Percentiles rank a stretch among this genome's conserved stretches.
phyloP scores from a whole-genome alignment of 805 yeast genomes.

The Pichia gijzeniarum region DNA sequence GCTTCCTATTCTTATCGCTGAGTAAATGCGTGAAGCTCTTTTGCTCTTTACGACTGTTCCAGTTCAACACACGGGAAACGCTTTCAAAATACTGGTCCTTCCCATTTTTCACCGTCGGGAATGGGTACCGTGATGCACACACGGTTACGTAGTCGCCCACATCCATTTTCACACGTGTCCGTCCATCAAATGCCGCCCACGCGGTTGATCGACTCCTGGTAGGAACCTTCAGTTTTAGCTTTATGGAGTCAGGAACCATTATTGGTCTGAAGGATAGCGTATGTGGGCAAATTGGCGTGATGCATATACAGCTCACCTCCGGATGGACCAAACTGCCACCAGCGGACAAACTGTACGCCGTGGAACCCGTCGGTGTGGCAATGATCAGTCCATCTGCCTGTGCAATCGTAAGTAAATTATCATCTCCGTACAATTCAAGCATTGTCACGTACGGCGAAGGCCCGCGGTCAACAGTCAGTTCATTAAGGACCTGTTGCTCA shows the following conservation, averaged over 20 bases:
- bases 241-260: conserved; percentile 88
- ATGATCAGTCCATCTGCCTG: conserved; percentile 92
- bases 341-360: conserved; percentile 91
- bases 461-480: conserved; percentile 86
- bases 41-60: conserved; percentile 90
- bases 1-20: conserved; percentile 47
- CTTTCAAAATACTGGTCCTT: conserved; percentile 76
- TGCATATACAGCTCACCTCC: conserved; percentile 83
- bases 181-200: conserved; percentile 96
- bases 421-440: conserved; percentile 86
- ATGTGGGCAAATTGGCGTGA: conserved; percentile 96
- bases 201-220: conserved; percentile 76
- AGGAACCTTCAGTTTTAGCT: conserved; percentile 76
- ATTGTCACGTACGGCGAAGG: conserved; percentile 89
- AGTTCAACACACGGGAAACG: conserved; percentile 78
- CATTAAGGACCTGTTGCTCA: conserved; percentile 80
- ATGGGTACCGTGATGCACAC: conserved; percentile 83
- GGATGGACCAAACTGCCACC: conserved; percentile 96
- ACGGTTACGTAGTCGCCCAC: conserved; percentile 84
- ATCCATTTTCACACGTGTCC: conserved; percentile 70
- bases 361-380: conserved; percentile 94
- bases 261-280: conserved; percentile 90
- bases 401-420: conserved; percentile 74
- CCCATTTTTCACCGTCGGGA: conserved; percentile 82
- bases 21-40: conserved; percentile 65